Evolutionary conservation across 73 alveolate genomes (phyloP).

Genomic region (Paraurostyla sp.): DNA sequence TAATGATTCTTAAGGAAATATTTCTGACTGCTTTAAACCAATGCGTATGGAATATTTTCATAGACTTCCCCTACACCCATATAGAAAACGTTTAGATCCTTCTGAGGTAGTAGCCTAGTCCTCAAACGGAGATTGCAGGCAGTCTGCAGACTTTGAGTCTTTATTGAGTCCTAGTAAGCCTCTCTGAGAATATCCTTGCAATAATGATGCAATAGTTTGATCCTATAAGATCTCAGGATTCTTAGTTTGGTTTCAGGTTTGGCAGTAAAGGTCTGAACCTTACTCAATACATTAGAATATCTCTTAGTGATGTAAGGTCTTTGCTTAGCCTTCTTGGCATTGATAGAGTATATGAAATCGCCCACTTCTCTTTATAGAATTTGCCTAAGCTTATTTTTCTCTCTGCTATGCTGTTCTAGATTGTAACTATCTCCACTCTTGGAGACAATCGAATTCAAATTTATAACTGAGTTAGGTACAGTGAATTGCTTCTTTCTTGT

Average conservation of each 20-base stretch:
- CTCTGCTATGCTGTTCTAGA: slow-evolving; percentile 66
- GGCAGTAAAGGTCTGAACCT: neutral
- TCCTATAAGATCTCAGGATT: slow-evolving; percentile 61
- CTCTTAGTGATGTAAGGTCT: slow-evolving; percentile 26
- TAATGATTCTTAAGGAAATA: slow-evolving; percentile 32
- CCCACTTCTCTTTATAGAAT: slow-evolving; percentile 57
- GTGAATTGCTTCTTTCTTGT: slow-evolving; percentile 54
- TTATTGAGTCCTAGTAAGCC: slow-evolving; percentile 76
- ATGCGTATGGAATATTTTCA: slow-evolving; percentile 28
- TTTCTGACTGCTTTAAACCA: neutral
- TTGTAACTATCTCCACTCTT: slow-evolving; percentile 76
- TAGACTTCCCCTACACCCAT: slow-evolving; percentile 10
- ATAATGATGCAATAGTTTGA: slow-evolving; percentile 70
- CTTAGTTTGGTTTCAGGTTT: slow-evolving; percentile 50
- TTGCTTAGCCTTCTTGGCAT: slow-evolving; percentile 40
- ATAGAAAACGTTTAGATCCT: slow-evolving; percentile 17
- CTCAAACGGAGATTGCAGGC: neutral
- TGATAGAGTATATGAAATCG: slow-evolving; percentile 50
- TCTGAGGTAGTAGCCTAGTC: slow-evolving; percentile 33
- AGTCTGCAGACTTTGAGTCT: slow-evolving; percentile 53
- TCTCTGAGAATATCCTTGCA: slow-evolving; percentile 81
- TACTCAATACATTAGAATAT: neutral
- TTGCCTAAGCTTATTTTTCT: slow-evolving; percentile 49
- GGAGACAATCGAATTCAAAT: slow-evolving; percentile 59
- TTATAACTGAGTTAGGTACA: slow-evolving; percentile 67